Base-by-base conservation (phyloP, 2,329 filamentous ascomycete genomes). In the Polytolypa hystricis region DNA sequence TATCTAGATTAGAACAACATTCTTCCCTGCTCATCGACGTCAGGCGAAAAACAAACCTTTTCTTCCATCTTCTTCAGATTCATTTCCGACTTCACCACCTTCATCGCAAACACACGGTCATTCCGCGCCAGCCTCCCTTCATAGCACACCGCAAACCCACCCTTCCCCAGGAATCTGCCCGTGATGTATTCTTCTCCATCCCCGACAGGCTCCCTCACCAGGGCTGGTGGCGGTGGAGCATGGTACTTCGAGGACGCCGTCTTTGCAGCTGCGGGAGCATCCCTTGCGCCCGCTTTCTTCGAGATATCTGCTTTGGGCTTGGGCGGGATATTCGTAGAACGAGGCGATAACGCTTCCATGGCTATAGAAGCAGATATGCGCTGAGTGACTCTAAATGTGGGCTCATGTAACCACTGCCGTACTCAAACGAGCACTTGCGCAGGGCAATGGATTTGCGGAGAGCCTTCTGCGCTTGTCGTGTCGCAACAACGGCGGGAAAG, bases 141-240 rank as follows among this genome's bases (percentile, higher is more conserved):
- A 38, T 69, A 69, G 39, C 66, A 69, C 12, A 69, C 58, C 3
- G 66, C 66, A 49, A 70, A 70, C 0, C 66, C 66, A 25, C 66
- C 66, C 48, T 67, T 69, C 1, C 66, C 66, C 12, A 70, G 47
- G 37, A 66, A 66, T 17, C 45, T 54, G 8, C 66, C 66, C 2
- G 62, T 65, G 2, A 56, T 46, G 42, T 69, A 70, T 41, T 56
- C 56, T 47, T 69, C 65, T 14, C 58, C 59, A 37, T 59, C 51
- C 20, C 58, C 54, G 14, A 56, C 64, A 4, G 66, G 66, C 42
- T 69, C 66, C 18, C 53, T 47, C 9, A 70, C 58, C 32, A 61
- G 45, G 9, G 59, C 41, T 16, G 66, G 65, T 9, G 66, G 66
- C 23, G 62, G 60, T 31, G 61, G 55, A 28, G 62, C 64, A 58